phyloP scores from a whole-genome alignment of 2,329 filamentous ascomycete genomes.

The Bipolaris gigantea region DNA sequence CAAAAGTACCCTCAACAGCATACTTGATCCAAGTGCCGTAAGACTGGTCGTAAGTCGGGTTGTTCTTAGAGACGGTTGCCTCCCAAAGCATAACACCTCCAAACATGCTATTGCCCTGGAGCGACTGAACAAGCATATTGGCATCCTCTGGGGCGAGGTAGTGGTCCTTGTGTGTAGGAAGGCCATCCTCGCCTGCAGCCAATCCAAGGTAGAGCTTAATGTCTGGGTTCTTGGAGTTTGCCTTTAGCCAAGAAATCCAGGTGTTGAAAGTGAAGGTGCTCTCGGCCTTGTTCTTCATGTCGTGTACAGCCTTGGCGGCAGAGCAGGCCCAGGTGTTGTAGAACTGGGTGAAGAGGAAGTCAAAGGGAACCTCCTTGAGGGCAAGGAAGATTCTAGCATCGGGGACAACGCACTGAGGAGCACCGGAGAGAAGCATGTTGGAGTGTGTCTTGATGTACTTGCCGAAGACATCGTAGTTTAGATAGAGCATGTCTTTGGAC shows the following conservation, averaged over 20 bases:
- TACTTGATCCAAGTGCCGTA: constrained; percentile 56
- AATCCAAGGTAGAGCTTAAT: constrained; percentile 60
- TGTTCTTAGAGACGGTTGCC: constrained; percentile 53
- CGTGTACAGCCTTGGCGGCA: constrained; percentile 46
- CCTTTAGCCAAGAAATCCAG: constrained; percentile 47
- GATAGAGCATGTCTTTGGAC: constrained; percentile 29
- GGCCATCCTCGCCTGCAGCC: constrained; percentile 31
- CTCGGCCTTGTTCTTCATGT: constrained; percentile 25
- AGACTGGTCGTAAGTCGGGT: constrained; percentile 48
- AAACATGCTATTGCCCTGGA: constrained; percentile 46
- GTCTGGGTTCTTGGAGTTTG: constrained; percentile 42
- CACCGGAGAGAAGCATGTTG: constrained; percentile 54
- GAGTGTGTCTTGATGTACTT: constrained; percentile 49
- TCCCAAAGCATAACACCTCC: constrained; percentile 65
- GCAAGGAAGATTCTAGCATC: constrained; percentile 52
- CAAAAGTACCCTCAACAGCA: constrained; percentile 27
- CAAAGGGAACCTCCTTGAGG: constrained; percentile 51
- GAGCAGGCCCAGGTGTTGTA: constrained; percentile 59
- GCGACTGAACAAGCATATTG: constrained; percentile 48
- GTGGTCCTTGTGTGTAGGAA: constrained; percentile 31
- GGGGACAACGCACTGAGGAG: constrained; percentile 57
- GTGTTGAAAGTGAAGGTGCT: constrained; percentile 51
- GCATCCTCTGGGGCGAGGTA: constrained; percentile 55
- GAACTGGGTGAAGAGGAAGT: constrained; percentile 60
- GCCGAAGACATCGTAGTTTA: constrained; percentile 54